Conservation (phyloP, 2,329 filamentous ascomycete species). For the Gaeumannomyces sp. region DNA sequence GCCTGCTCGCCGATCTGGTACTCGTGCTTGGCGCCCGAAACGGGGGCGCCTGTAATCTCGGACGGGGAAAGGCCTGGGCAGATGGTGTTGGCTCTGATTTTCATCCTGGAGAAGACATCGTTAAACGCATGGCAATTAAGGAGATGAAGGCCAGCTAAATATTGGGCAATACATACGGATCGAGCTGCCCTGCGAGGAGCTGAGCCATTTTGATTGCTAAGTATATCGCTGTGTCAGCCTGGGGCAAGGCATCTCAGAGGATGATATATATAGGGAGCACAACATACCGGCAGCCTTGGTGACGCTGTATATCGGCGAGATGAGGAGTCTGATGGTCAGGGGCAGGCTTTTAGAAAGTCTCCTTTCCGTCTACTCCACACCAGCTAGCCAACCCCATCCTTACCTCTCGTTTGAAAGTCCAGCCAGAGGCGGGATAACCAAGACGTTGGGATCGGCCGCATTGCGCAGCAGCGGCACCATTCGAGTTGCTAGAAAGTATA, state of each 20-base stretch:
- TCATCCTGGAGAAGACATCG: no score
- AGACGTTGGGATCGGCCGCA: constrained; percentile 20
- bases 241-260: neutral
- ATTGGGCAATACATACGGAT: constrained; percentile 14
- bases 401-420: constrained; percentile 20
- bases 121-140: no score
- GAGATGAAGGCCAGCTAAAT: neutral
- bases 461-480: constrained; percentile 23
- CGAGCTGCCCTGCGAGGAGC: constrained; percentile 16
- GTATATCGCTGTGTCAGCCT: neutral
- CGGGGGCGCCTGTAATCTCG: constrained; percentile 17
- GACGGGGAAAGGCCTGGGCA: constrained; percentile 19
- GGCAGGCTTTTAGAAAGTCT: no score
- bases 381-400: neutral
- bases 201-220: constrained; percentile 16
- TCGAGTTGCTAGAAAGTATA: constrained; percentile 22
- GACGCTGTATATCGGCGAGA: constrained; percentile 19
- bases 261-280: neutral
- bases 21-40: constrained; percentile 15
- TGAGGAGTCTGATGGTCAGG: constrained; percentile 13
- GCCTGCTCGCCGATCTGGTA: constrained; percentile 18
- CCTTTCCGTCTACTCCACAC: no score
- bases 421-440: constrained; percentile 21
- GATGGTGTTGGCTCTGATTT: constrained; percentile 21
- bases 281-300: constrained; percentile 21